Conservation (phyloP, 2,329 filamentous ascomycete species). For the Hysterium pulicare region DNA sequence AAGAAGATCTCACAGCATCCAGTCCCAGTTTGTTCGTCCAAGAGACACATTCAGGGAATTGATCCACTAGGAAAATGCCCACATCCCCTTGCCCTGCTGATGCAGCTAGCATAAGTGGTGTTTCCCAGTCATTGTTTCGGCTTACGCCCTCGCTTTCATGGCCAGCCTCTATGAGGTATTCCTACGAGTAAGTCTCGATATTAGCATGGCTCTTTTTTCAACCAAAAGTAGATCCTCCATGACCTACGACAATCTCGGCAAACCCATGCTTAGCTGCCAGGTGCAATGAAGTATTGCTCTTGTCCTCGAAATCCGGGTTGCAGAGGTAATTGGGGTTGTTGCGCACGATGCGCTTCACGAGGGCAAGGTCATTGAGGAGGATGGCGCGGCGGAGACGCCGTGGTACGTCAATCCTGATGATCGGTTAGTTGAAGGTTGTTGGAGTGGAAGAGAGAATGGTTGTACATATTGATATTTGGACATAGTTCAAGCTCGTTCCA, state of each 20-base stretch:
- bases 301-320: slow-evolving; percentile 73
- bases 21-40: slow-evolving; percentile 65
- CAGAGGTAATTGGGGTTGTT: slow-evolving; percentile 68
- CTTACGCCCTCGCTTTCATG: slow-evolving; percentile 73
- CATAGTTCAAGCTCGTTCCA: neutral
- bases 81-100: slow-evolving; percentile 67
- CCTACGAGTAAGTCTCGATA: slow-evolving; percentile 29
- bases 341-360: slow-evolving; percentile 73
- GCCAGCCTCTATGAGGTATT: slow-evolving; percentile 66
- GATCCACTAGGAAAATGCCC: slow-evolving; percentile 66
- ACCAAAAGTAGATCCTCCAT: neutral
- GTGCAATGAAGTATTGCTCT: slow-evolving; percentile 81
- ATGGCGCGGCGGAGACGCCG: slow-evolving; percentile 80
- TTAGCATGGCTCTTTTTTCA: neutral
- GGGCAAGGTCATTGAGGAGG: slow-evolving; percentile 66
- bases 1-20: slow-evolving; percentile 56
- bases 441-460: neutral
- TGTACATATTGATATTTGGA: neutral
- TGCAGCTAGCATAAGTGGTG: slow-evolving; percentile 76
- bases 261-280: slow-evolving; percentile 73
- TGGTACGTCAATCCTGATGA: slow-evolving; percentile 69
- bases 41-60: slow-evolving; percentile 61
- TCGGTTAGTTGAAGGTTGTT: neutral
- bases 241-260: slow-evolving; percentile 58
- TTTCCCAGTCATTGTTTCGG: slow-evolving; percentile 76